Evolutionary conservation across 192 early-diverging fungal species (phyloP), one percentile per base, ranked within the genome.

Genomic region (Rhizophlyctis rosea): DNA sequence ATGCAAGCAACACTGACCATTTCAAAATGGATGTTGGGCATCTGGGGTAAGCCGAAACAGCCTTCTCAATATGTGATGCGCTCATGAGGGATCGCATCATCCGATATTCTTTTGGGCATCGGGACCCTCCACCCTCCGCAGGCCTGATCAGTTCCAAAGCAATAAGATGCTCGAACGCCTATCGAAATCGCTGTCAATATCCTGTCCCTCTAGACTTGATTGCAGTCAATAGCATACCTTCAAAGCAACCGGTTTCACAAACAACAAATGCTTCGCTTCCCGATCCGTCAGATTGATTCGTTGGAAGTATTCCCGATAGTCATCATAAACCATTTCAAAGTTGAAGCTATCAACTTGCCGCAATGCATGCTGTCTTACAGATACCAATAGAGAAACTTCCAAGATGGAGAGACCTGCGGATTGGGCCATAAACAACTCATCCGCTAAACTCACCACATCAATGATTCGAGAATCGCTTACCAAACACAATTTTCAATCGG

Each of bases 261-360:
- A 62, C 79, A 79, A 81, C 86, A 86, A 14, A 44, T 44, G 9
- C 18, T 44, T 44, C 18, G 39, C 7, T 18, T 44, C 39, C 18
- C 39, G 39, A 44, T 47, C 57, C 4, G 24, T 27, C 39, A 29
- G 24, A 23, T 47, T 55, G 34, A 56, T 31, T 13, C 55, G 47
- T 54, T 49, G 59, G 30, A 89, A 86, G 67, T 95, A 91, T 0
- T 88, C 85, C 59, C 88, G 86, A 78, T 93, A 95, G 75, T 90
- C 90, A 62, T 95, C 89, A 66, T 92, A 92, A 3, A 94, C 84
- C 91, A 97, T 95, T 69, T 91, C 90, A 80, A 97, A 97, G 60
- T 94, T 97, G 66, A 92, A 95, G 23, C 76, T 72, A 50, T 63
- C 64, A n/a, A 77, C 84, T 47, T 88, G 86, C 23, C 81, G 79